phyloP scores from a whole-genome alignment of 345 rosid species.

The Gossypium arboreum region DNA sequence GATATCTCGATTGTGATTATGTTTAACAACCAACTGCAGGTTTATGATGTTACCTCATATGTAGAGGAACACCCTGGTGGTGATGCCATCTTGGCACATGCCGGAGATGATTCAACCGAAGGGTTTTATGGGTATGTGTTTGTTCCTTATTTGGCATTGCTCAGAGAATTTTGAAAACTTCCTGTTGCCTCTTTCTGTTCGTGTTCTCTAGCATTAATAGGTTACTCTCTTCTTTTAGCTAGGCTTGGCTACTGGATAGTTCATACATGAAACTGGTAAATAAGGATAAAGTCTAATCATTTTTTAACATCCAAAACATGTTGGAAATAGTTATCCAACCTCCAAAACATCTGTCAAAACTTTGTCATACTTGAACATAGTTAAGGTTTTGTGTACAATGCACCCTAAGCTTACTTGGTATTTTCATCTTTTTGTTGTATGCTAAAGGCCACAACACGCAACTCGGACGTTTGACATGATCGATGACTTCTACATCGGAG shows the following conservation, averaged over 20 bases:
- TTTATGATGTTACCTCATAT: slow-evolving; percentile 73
- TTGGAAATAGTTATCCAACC: background rate
- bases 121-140: slow-evolving; percentile 79
- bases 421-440: background rate
- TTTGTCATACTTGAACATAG: background rate
- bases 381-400: background rate
- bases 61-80: slow-evolving; percentile 99
- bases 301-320: background rate
- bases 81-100: slow-evolving; percentile 80
- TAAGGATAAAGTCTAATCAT: background rate
- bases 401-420: background rate
- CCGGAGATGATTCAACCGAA: slow-evolving; percentile 89
- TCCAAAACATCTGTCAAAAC: background rate
- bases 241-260: background rate
- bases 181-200: background rate
- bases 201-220: background rate
- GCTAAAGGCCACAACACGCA: slow-evolving; percentile 73
- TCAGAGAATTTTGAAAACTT: background rate
- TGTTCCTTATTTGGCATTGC: background rate
- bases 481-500: slow-evolving; percentile 73
- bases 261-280: background rate
- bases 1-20: background rate
- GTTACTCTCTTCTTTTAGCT: background rate
- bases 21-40: slow-evolving; percentile 31
- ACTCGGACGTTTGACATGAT: slow-evolving; percentile 78